These are phyloP conservation scores for Thielaviopsis populi DNA, from an alignment of 2,329 filamentous ascomycete genomes.

Conservation along the genomic window DNA sequence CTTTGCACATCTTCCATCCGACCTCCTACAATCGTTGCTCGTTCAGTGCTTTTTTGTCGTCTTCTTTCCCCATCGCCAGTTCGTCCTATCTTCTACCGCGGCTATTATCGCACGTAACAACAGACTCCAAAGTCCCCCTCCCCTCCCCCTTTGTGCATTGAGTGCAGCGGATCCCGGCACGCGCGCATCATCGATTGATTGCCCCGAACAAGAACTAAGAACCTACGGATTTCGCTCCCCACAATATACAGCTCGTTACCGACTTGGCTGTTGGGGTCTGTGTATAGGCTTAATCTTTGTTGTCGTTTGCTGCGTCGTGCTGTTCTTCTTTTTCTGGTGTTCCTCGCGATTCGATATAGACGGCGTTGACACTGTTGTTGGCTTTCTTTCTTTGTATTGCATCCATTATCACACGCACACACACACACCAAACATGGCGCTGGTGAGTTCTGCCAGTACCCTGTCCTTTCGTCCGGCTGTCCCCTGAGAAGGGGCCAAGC, in stretches of 20 bases:
- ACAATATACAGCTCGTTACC: neutral
- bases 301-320: neutral
- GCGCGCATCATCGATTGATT: conserved; percentile 3
- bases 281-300: neutral
- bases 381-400: neutral
- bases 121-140: neutral
- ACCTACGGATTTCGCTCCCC: neutral
- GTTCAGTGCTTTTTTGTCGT: neutral
- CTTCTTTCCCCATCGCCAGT: neutral
- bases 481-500: neutral
- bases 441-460: conserved; percentile 2
- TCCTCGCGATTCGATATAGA: neutral
- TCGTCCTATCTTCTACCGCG: conserved; percentile 4
- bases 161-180: neutral
- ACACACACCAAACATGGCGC: conserved; percentile 6
- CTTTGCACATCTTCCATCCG: neutral
- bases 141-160: neutral
- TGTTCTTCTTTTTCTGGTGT: neutral
- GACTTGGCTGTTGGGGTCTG: neutral
- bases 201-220: neutral
- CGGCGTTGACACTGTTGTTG: neutral
- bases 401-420: neutral
- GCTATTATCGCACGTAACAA: neutral
- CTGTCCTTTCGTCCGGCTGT: neutral
- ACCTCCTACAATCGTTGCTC: neutral